phyloP scores from a whole-genome alignment of 148 eudicot species.

The Cornus suecica region DNA sequence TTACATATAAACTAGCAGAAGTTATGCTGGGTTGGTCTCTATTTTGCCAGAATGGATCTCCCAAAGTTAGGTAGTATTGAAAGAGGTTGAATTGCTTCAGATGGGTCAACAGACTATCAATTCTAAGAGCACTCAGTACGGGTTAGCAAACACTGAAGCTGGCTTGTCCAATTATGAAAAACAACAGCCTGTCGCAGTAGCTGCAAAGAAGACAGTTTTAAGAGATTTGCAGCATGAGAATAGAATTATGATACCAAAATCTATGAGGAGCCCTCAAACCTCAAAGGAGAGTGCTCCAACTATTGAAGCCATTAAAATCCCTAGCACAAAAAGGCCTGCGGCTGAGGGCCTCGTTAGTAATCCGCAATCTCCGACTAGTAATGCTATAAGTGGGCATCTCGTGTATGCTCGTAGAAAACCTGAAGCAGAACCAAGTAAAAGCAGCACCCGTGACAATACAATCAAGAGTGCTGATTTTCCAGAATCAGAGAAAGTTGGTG shows the following conservation, averaged over 20 bases:
- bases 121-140: constrained; percentile 40
- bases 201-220: constrained; percentile 52
- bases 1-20: background rate
- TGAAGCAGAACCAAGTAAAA: constrained; percentile 58
- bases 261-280: constrained; percentile 33
- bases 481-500: constrained; percentile 24
- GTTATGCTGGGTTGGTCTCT: background rate
- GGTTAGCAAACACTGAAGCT: constrained; percentile 35
- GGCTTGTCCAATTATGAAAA: constrained; percentile 39
- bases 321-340: constrained; percentile 50
- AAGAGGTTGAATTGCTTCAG: constrained; percentile 17
- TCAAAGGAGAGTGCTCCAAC: constrained; percentile 35
- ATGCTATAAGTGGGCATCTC: constrained; percentile 59
- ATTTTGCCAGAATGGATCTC: background rate
- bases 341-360: constrained; percentile 33
- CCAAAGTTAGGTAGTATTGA: constrained; percentile 9
- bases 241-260: constrained; percentile 38
- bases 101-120: constrained; percentile 50
- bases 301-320: constrained; percentile 37
- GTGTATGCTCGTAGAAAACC: constrained; percentile 83
- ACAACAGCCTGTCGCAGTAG: constrained; percentile 34
- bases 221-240: constrained; percentile 56
- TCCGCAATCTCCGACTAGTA: constrained; percentile 40
- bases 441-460: constrained; percentile 28
- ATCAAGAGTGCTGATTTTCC: constrained; percentile 31